These are phyloP conservation scores for Penicillium corylophilum DNA, from an alignment of 2,329 filamentous ascomycete species.

Conservation along the genomic window DNA sequence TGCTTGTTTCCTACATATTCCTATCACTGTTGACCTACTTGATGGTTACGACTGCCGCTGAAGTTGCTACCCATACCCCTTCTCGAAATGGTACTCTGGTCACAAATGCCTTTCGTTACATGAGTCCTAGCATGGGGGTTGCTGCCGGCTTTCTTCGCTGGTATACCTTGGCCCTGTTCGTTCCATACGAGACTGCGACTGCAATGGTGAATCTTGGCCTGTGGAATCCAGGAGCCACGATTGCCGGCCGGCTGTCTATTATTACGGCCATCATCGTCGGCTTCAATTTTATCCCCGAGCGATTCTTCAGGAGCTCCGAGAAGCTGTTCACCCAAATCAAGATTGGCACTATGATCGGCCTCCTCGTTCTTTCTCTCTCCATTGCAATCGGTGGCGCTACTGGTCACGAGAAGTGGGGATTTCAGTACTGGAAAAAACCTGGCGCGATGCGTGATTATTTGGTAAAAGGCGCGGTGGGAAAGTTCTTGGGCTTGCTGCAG, in stretches of 20 bases:
- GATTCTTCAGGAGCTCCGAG: conserved; percentile 50
- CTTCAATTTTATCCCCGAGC: conserved; percentile 50
- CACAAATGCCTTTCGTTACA: conserved; percentile 41
- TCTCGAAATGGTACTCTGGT: conserved; percentile 40
- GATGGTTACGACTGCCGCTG: conserved; percentile 47
- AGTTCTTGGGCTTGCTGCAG: conserved; percentile 51
- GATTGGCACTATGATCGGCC: conserved; percentile 49
- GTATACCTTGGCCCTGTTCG: conserved; percentile 46
- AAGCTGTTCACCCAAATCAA: conserved; percentile 52
- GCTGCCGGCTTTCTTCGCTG: conserved; percentile 45
- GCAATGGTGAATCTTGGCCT: conserved; percentile 63
- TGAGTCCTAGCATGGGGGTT: conserved; percentile 40
- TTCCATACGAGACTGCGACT: conserved; percentile 63
- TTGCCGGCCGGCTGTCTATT: conserved; percentile 50
- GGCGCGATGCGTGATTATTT: conserved; percentile 52
- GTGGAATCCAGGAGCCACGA: conserved; percentile 49
- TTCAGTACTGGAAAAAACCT: conserved; percentile 51
- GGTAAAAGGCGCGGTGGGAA: conserved; percentile 46
- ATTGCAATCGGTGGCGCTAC: conserved; percentile 54
- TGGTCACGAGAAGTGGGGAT: conserved; percentile 48
- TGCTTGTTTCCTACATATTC: conserved; percentile 53
- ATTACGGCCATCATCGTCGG: conserved; percentile 58
- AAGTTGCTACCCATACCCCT: conserved; percentile 40
- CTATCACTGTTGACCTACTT: conserved; percentile 49
- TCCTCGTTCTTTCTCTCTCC: conserved; percentile 52